These are phyloP conservation scores for Lyophyllum semitale DNA, from an alignment of 768 basidiomycete genomes.

Conservation along the genomic window DNA sequence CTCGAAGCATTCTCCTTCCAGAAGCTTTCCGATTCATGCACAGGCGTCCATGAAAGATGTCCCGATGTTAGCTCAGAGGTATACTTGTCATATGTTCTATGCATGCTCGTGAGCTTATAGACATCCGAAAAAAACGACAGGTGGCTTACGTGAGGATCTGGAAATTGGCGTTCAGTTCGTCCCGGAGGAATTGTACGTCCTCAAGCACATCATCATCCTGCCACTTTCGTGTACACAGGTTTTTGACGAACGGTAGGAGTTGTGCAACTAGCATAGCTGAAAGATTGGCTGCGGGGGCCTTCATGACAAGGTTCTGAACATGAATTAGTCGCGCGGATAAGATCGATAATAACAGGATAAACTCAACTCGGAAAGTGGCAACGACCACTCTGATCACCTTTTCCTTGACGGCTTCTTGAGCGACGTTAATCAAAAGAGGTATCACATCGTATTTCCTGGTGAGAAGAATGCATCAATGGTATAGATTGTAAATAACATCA, in stretches of 20 bases:
- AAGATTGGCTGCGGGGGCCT: constrained; percentile 86
- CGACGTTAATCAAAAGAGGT: constrained; percentile 79
- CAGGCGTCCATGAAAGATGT: constrained; percentile 93
- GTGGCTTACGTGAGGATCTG: constrained; percentile 83
- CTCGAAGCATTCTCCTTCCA: constrained; percentile 95
- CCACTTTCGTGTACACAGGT: constrained; percentile 83
- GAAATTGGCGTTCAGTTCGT: constrained; percentile 83
- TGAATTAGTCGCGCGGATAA: constrained; percentile 11
- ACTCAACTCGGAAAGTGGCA: constrained; percentile 80
- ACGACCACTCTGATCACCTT: constrained; percentile 94
- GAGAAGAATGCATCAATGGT: background rate
- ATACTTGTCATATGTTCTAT: constrained; percentile 95
- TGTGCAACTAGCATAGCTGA: constrained; percentile 91
- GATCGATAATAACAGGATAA: background rate
- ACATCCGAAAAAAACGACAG: background rate
- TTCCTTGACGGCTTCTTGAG: constrained; percentile 91
- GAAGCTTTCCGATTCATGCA: constrained; percentile 95
- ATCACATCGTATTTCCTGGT: constrained; percentile 87
- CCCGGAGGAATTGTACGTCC: constrained; percentile 84
- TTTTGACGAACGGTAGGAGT: constrained; percentile 84
- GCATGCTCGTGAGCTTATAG: background rate
- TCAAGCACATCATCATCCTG: constrained; percentile 94
- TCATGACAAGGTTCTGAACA: constrained; percentile 80
- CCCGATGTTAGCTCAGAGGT: constrained; percentile 87
- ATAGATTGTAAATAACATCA: background rate